Percentiles rank a stretch among this genome's conserved stretches.
phyloP scores from a whole-genome alignment of 2,329 filamentous ascomycete species.

The Magnaporthales sp. region DNA sequence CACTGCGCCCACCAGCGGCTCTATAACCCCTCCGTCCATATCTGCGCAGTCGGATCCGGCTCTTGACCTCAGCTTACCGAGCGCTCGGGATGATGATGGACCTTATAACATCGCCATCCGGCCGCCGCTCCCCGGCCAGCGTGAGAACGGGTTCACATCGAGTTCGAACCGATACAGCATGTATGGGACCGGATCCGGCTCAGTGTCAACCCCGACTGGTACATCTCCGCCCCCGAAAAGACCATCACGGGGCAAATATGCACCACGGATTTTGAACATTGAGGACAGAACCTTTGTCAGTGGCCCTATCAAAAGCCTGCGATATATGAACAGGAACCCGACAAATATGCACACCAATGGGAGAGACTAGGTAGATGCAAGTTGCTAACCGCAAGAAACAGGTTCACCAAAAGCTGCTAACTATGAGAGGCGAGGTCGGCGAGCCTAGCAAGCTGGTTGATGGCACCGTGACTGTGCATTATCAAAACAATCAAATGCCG shows the following conservation, averaged over 20 bases:
- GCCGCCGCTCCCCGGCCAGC: conserved; percentile 20
- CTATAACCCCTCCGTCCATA: conserved; percentile 67
- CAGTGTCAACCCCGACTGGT: conserved; percentile 21
- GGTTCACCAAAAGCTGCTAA: conserved; percentile 86
- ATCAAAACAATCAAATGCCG: conserved; percentile 80
- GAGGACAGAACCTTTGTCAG: conserved; percentile 78
- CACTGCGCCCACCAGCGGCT: conserved; percentile 57
- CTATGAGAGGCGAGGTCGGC: conserved; percentile 74
- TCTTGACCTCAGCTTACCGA: conserved; percentile 49
- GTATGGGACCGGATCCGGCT: conserved; percentile 49
- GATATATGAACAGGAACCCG: neutral
- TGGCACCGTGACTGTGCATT: conserved; percentile 69
- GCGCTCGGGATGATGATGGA: conserved; percentile 1
- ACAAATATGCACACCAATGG: neutral
- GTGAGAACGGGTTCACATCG: conserved; percentile 10
- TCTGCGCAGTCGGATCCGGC: conserved; percentile 57
- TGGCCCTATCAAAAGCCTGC: conserved; percentile 15
- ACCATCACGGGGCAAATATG: conserved; percentile 42
- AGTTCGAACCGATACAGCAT: conserved; percentile 52
- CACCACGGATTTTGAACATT: conserved; percentile 71
- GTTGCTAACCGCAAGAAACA: conserved; percentile 24
- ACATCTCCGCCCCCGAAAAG: neutral
- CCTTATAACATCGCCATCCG: conserved; percentile 11
- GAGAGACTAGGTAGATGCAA: neutral
- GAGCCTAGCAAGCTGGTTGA: conserved; percentile 63